Base-by-base conservation (phyloP, 1,139 yeast genomes). In the Candida tunisiensis region DNA sequence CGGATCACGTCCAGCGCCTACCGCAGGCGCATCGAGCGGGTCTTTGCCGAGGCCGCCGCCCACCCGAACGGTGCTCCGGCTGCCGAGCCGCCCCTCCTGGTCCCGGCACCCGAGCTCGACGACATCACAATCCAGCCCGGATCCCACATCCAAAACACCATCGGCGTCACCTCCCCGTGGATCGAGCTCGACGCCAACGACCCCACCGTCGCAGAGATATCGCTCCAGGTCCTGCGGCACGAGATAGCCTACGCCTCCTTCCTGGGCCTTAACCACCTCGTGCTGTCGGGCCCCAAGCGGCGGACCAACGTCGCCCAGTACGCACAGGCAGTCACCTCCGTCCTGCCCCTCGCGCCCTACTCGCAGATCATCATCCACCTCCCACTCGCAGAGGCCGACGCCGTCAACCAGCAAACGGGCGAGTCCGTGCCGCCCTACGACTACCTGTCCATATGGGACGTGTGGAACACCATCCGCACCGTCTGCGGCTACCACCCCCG, bases 151-250 rank as follows among this genome's bases (percentile, higher is more conserved):
- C 32, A 43, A 3, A 49, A 51, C 28, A 55, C 64, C 0, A 54
- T 65, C 22, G 78, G 75, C 0, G 39, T 71, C 19, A 47, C 71
- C 1, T 63, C 78, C 0, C 67, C 75, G 2, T 72, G 79, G 78
- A 55, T 70, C 8, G 78, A 72, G 38, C 48, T 71, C 19, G 79
- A 71, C 34, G 60, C 69, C 17, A 50, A 51, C 14, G 65, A 68
- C 40, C 46, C 50, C 0, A 37, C 54, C 3, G 54, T 65, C 8
- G 64, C 72, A 19, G 64, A 60, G 34, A 51, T 70, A 30, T 65
- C 74, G 3, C 49, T 50, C 19, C 71, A 69, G 37, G 74, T 71
- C 5, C 39, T 71, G 15, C 34, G 48, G 21, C 65, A 69, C 36
- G 82, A 73, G 42, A 47, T 70, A 17, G 54, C 60, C n/a, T 69